A percentile compares a stretch with the other conserved stretches of the same genome.
Conservation (phyloP, 169 alveolate genomes). For the Plasmodium knowlesi region DNA sequence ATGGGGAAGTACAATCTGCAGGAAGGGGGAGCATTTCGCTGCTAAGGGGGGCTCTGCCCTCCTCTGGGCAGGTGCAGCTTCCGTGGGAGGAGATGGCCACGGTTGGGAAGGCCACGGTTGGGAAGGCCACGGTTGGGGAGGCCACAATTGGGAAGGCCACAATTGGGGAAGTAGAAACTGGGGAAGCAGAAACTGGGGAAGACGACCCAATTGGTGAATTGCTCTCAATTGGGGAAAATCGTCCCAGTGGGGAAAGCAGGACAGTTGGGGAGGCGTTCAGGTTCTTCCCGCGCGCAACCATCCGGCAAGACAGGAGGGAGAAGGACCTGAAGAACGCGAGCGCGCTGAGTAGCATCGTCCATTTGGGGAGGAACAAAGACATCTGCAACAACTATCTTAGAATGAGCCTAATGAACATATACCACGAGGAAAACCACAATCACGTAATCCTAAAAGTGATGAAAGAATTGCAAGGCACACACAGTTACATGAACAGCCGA, state of each 20-base stretch:
- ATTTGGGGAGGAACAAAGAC: constrained; percentile 31
- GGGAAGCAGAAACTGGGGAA: not conserved
- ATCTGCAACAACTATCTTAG: constrained; percentile 20
- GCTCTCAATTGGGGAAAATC: not conserved
- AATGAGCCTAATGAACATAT: constrained; percentile 38
- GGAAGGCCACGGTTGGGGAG: no score
- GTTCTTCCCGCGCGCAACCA: constrained; percentile 6
- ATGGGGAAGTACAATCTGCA: constrained; percentile 8
- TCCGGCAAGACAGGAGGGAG: constrained; percentile 13
- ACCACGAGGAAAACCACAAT: constrained; percentile 49
- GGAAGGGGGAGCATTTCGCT: not conserved
- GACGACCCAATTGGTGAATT: not conserved
- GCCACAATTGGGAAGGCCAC: not conserved
- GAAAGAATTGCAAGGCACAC: constrained; percentile 4
- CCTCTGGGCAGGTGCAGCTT: not conserved
- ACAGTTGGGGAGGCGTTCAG: not conserved
- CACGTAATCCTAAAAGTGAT: constrained; percentile 31
- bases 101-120: not conserved
- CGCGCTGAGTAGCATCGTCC: constrained; percentile 19
- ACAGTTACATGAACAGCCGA: constrained; percentile 19
- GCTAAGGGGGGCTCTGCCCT: not conserved
- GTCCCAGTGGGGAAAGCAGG: not conserved
- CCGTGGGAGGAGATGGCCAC: not conserved
- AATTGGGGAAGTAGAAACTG: no score
- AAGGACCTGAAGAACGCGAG: constrained; percentile 24